These are phyloP conservation scores for Phytophthora syringae DNA, from an alignment of 352 stramenopile species.

Conservation along the genomic window DNA sequence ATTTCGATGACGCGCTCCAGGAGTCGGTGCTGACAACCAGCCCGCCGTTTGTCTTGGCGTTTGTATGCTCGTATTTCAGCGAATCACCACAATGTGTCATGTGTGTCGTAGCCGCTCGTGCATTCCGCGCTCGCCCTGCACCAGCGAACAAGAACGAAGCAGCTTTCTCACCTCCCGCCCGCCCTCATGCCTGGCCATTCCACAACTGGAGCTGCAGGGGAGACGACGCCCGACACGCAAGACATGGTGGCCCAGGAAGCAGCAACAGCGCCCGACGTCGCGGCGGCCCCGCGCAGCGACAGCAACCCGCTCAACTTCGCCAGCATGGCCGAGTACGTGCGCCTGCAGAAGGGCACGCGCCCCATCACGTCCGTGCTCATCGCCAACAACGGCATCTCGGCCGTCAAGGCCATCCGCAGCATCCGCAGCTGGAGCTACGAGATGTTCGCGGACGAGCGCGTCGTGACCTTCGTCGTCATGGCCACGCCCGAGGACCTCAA, in stretches of 20 bases:
- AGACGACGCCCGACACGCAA: conserved; percentile 34
- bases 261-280: conserved; percentile 1
- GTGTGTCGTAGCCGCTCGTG: not conserved
- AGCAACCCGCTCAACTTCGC: conserved; percentile 79
- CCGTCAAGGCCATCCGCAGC: conserved; percentile 99
- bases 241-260: conserved; percentile 46
- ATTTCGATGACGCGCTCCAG: conserved; percentile 30
- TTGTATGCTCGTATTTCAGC: conserved; percentile 12
- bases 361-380: conserved; percentile 98
- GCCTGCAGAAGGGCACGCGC: conserved; percentile 87
- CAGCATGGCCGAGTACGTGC: conserved; percentile 94
- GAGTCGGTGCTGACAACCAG: conserved; percentile 20
- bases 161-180: conserved; percentile 3
- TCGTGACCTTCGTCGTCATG: conserved; percentile 99
- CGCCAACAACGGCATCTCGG: conserved; percentile 99
- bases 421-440: conserved; percentile 99
- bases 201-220: conserved; percentile 45
- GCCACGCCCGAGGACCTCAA: conserved; percentile 99
- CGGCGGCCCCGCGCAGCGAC: conserved; percentile 49
- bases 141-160: conserved; percentile 36
- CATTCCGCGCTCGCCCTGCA: conserved; percentile 23
- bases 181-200: conserved; percentile 39
- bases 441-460: conserved; percentile 95
- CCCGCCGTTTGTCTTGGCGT: no score
- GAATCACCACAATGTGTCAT: conserved; percentile 6